These are phyloP conservation scores for Vitis hybrid DNA, from an alignment of 177 flowering plant species.

Conservation along the genomic window DNA sequence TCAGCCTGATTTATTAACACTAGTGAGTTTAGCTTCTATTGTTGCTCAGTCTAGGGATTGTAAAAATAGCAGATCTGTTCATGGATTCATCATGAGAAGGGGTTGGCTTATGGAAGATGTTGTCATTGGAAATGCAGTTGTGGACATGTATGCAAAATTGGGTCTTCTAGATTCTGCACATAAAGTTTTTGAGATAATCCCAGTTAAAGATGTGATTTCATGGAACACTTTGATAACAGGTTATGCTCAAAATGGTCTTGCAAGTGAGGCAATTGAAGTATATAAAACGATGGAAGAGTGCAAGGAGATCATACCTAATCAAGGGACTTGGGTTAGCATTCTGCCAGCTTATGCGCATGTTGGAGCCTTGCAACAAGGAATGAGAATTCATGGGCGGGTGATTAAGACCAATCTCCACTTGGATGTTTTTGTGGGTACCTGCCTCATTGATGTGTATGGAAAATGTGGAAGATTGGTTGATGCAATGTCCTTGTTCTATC, in stretches of 20 bases:
- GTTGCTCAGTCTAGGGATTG: conserved; percentile 43
- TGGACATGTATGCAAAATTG: conserved; percentile 69
- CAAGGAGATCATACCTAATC: conserved; percentile 36
- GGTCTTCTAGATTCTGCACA: conserved; percentile 41
- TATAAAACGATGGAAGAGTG: conserved; percentile 36
- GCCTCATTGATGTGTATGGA: conserved; percentile 69
- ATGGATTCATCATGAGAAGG: conserved; percentile 31
- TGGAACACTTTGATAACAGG: conserved; percentile 8
- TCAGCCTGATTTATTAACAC: conserved; percentile 47
- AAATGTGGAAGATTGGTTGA: conserved; percentile 41
- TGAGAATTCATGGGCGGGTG: conserved; percentile 46
- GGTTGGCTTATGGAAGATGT: conserved; percentile 34
- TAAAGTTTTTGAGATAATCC: conserved; percentile 40
- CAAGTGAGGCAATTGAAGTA: conserved; percentile 55
- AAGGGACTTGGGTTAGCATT: conserved; percentile 65
- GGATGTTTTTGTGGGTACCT: conserved; percentile 59
- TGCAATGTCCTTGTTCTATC: neutral
- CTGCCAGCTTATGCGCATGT: conserved; percentile 62
- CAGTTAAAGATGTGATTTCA: conserved; percentile 35
- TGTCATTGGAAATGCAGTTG: conserved; percentile 48
- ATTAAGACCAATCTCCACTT: conserved; percentile 34
- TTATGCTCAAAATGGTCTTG: conserved; percentile 13
- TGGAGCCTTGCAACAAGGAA: conserved; percentile 58
- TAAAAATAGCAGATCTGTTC: conserved; percentile 35
- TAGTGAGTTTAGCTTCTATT: conserved; percentile 57